Conservation (phyloP, 2,329 filamentous ascomycete genomes). For the Arthroderma sp. region DNA sequence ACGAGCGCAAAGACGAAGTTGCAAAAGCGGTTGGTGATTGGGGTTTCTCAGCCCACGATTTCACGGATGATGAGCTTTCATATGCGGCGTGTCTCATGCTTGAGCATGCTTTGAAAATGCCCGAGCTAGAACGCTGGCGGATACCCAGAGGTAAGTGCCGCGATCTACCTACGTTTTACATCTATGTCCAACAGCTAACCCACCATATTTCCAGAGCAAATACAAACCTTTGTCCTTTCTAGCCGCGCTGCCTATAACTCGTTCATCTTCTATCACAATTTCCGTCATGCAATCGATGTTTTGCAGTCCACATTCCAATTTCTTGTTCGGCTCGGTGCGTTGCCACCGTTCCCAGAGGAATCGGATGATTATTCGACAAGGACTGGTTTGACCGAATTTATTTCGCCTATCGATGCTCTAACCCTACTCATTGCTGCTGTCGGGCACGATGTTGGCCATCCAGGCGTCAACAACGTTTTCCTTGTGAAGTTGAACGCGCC, state of each 20-base stretch:
- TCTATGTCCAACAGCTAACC: too few relatives aligned
- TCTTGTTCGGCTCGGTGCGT: conserved; percentile 62
- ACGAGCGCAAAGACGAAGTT: conserved; percentile 52
- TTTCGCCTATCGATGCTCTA: conserved; percentile 78
- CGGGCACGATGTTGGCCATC: conserved; percentile 93
- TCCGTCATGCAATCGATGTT: conserved; percentile 92
- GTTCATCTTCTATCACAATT: conserved; percentile 96
- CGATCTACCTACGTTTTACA: too few relatives aligned
- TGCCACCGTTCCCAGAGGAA: conserved; percentile 51
- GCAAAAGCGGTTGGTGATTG: conserved; percentile 60
- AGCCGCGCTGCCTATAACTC: conserved; percentile 90
- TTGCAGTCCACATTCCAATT: conserved; percentile 88
- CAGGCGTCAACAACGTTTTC: conserved; percentile 96
- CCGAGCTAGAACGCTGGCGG: conserved; percentile 67
- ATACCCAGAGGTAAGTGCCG: conserved; percentile 56
- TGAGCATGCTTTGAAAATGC: conserved; percentile 69
- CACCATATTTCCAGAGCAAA: conserved; percentile 45
- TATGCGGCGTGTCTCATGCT: conserved; percentile 80
- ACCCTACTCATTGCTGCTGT: conserved; percentile 91
- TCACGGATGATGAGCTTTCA: conserved; percentile 78
- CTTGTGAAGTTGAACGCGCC: conserved; percentile 83
- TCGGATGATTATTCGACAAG: conserved; percentile 18
- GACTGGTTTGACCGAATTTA: conserved; percentile 59
- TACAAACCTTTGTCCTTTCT: conserved; percentile 74
- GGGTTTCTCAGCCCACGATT: conserved; percentile 82